Base-by-base conservation (phyloP, 495 filamentous ascomycete genomes). In the Hypoxylon intermedium region DNA sequence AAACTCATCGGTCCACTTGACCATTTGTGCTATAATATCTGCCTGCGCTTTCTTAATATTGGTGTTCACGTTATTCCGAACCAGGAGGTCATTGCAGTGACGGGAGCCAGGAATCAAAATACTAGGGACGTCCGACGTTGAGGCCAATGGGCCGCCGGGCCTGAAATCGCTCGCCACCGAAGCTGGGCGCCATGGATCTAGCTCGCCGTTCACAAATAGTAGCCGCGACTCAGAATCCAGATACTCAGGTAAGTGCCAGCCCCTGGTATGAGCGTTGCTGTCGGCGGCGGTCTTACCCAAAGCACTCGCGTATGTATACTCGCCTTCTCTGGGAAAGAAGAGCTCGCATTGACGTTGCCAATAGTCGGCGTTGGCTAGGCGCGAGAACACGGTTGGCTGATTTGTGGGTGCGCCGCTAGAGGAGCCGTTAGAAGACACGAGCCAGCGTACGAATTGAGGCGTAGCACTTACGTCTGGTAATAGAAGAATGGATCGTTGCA, bases 401-500 rank as follows among this genome's bases (percentile, higher is more conserved):
- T 63, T 55, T 9, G 60, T 33, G 0, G 84, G 84, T 2, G 84
- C 80, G 36, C 79, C 82, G 57, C 75, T 81, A 18, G 6, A 3
- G 15, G 5, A 9, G 6, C 15, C 5, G 50, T 58, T 50, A 60
- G 55, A 45, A 72, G 47, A 69, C 75, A 46, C 79, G 3, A 30
- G 26, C 3, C 20, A 28, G 11, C 16, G 7, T 9, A 43, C 31
- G 19, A 45, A 34, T 12, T 24, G 19, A 37, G 2, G 12, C 13
- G 49, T 13, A 30, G 24, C 5, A 30, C 47, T 53, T 43, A 83
- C 76, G 81, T 77, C 58, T 85, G 82, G 79, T 82, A 87, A 61
- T 80, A 85, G 54, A 73, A 81, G 42, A 85, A 77, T 0, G 86
- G 85, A 69, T 89, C 82, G 64, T 87, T 88, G 75, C 85, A 86